These are phyloP conservation scores for Colletotrichum sp. DNA, from an alignment of 2,329 filamentous ascomycete genomes.

Conservation along the genomic window DNA sequence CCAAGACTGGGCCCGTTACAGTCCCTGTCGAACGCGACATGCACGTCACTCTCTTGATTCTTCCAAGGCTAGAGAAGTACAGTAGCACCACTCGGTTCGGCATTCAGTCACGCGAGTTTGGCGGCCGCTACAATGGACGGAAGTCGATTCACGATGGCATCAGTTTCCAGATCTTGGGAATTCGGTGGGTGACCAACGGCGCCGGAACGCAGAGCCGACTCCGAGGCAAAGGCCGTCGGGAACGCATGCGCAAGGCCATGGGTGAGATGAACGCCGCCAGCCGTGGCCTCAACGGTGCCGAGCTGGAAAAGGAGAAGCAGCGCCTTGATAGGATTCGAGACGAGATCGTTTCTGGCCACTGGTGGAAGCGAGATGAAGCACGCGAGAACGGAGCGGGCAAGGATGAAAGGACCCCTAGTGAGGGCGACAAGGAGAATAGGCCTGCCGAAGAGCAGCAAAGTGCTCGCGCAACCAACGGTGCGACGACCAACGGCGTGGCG, in stretches of 20 bases:
- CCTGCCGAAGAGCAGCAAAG: constrained; percentile 22
- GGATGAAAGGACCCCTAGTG: constrained; percentile 31
- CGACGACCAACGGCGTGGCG: neutral
- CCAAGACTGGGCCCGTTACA: constrained; percentile 64
- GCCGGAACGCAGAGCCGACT: constrained; percentile 63
- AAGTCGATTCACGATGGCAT: constrained; percentile 76
- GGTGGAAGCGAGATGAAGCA: constrained; percentile 34
- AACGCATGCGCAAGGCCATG: constrained; percentile 63
- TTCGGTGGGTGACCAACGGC: constrained; percentile 86
- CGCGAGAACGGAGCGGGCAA: constrained; percentile 30
- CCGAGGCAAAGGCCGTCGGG: constrained; percentile 59
- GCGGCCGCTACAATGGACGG: constrained; percentile 52
- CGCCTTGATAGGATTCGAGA: constrained; percentile 27
- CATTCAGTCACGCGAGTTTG: constrained; percentile 82
- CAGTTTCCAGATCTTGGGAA: constrained; percentile 82
- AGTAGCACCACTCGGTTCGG: constrained; percentile 77
- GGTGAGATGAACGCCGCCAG: constrained; percentile 49
- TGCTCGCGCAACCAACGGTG: neutral
- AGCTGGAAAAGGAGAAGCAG: constrained; percentile 15
- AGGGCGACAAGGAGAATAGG: constrained; percentile 55
- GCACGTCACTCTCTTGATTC: constrained; percentile 84
- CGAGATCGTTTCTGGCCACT: constrained; percentile 36
- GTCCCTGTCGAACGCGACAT: constrained; percentile 76
- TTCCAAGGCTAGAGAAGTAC: constrained; percentile 82
- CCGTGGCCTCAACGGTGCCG: constrained; percentile 17